These are phyloP conservation scores for Tylopilus sp. DNA, from an alignment of 768 basidiomycete genomes.

Conservation along the genomic window DNA sequence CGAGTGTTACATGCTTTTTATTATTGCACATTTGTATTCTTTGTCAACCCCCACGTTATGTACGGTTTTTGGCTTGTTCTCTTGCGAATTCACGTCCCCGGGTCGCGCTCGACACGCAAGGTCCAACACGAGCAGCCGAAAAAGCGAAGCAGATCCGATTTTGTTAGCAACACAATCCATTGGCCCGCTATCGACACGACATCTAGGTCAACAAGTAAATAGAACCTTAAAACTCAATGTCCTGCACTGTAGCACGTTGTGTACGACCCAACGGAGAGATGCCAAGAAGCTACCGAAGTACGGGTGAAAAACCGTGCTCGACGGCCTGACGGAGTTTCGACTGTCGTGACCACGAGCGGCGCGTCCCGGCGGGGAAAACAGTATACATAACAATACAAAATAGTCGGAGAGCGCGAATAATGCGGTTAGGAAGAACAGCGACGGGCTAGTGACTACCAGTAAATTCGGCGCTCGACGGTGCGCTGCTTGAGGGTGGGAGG, in stretches of 20 bases:
- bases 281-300: slow-evolving; percentile 16
- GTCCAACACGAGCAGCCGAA: background rate
- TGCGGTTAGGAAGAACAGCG: background rate
- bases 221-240: slow-evolving; percentile 10
- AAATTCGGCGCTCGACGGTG: slow-evolving; percentile 71
- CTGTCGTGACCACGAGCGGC: slow-evolving; percentile 39
- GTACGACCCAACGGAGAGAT: slow-evolving; percentile 10
- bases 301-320: slow-evolving; percentile 14
- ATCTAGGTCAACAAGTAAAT: slow-evolving; percentile 7
- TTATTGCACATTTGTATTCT: slow-evolving; percentile 24
- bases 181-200: slow-evolving; percentile 15
- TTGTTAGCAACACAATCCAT: slow-evolving; percentile 6
- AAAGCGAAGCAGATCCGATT: slow-evolving; percentile 1
- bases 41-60: slow-evolving; percentile 7
- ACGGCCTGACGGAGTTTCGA: slow-evolving; percentile 51
- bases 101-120: too few species aligned
- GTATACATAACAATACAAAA: slow-evolving; percentile 35
- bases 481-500: slow-evolving; percentile 41
- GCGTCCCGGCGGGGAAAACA: background rate
- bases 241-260: slow-evolving; percentile 19
- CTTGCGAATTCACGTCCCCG: background rate
- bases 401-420: slow-evolving; percentile 17
- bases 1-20: slow-evolving; percentile 12
- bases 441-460: slow-evolving; percentile 50
- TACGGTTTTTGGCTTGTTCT: background rate